Percentiles rank a stretch among this genome's conserved stretches.
Evolutionary conservation across 2,329 filamentous ascomycete species (phyloP).

Genomic region (Ustilaginoidea virens): DNA sequence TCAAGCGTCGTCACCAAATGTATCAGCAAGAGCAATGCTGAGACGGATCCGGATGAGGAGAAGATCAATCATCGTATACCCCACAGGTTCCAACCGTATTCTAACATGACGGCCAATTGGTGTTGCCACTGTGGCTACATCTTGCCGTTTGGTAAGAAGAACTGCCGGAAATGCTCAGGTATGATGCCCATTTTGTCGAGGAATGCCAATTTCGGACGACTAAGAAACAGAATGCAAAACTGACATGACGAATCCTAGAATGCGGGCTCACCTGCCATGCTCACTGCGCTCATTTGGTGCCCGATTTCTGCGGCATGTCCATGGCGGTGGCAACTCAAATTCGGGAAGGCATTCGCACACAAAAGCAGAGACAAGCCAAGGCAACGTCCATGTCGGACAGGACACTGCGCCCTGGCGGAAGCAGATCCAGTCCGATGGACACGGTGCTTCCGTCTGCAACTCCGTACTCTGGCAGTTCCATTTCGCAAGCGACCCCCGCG

Average conservation of each 20-base stretch:
- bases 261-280: slow-evolving; percentile 85
- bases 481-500: slow-evolving; percentile 2
- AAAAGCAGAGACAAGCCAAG: slow-evolving; percentile 52
- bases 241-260: slow-evolving; percentile 36
- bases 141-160: slow-evolving; percentile 86
- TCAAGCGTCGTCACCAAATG: slow-evolving; percentile 95
- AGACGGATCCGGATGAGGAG: slow-evolving; percentile 95
- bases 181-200: slow-evolving; percentile 14
- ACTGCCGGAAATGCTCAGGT: slow-evolving; percentile 83
- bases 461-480: slow-evolving; percentile 17
- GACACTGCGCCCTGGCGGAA: slow-evolving; percentile 43
- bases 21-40: slow-evolving; percentile 98
- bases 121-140: slow-evolving; percentile 98
- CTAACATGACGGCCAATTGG: slow-evolving; percentile 97
- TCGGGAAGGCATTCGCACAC: slow-evolving; percentile 66
- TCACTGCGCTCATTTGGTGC: slow-evolving; percentile 84
- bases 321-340: slow-evolving; percentile 96
- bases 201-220: no score
- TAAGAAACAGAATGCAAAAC: no score
- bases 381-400: slow-evolving; percentile 44
- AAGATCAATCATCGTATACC: slow-evolving; percentile 99
- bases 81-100: slow-evolving; percentile 91
- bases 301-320: slow-evolving; percentile 98
- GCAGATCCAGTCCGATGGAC: slow-evolving; percentile 29
- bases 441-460: slow-evolving; percentile 17